These are phyloP conservation scores for Agaricus sinodeliciosus DNA, from an alignment of 768 basidiomycete genomes.

Conservation along the genomic window DNA sequence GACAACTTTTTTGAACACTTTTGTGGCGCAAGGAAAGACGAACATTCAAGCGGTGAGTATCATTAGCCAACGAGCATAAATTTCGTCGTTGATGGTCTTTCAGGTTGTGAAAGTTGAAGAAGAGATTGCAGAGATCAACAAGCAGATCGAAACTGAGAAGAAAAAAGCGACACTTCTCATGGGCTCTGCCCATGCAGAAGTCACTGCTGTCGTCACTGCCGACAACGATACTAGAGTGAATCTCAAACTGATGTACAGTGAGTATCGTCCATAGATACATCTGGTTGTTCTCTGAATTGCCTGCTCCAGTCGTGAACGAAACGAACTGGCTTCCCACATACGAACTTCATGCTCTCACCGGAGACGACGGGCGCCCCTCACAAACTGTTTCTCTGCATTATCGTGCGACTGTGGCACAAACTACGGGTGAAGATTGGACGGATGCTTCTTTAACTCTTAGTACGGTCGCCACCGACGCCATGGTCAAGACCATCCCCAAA, in stretches of 20 bases:
- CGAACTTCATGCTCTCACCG: conserved; percentile 48
- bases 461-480: conserved; percentile 35
- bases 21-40: conserved; percentile 30
- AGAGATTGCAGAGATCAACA: conserved; percentile 31
- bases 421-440: conserved; percentile 58
- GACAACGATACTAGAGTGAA: conserved; percentile 30
- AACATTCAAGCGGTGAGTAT: conserved; percentile 25
- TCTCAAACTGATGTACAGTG: conserved; percentile 49
- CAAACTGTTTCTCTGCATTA: conserved; percentile 44
- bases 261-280: conserved; percentile 14
- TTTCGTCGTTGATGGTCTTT: background rate
- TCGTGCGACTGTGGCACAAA: conserved; percentile 45
- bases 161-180: conserved; percentile 27
- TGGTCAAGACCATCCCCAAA: conserved; percentile 27
- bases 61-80: background rate
- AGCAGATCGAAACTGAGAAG: conserved; percentile 30
- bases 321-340: conserved; percentile 50
- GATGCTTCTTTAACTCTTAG: conserved; percentile 44
- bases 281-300: background rate
- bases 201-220: conserved; percentile 36
- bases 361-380: conserved; percentile 34
- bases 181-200: conserved; percentile 25
- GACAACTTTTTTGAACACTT: conserved; percentile 32
- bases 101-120: conserved; percentile 31
- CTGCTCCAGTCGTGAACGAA: conserved; percentile 38